These are phyloP conservation scores for Suillus weaverae DNA, from an alignment of 768 basidiomycete species.

Conservation along the genomic window DNA sequence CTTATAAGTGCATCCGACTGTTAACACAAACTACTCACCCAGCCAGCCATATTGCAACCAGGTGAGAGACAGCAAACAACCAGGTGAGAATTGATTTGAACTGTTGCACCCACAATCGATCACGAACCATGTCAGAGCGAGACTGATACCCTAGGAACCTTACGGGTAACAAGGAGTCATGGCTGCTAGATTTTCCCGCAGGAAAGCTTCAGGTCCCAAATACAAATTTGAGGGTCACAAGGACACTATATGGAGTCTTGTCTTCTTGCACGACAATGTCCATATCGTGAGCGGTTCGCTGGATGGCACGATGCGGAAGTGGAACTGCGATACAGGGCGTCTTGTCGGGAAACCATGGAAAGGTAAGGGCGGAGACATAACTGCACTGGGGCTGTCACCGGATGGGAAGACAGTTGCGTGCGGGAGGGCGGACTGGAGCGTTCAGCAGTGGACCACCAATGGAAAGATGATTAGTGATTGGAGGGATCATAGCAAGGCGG, in stretches of 20 bases:
- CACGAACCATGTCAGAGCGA: neutral
- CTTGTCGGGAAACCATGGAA: too few relatives aligned
- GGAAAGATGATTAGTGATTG: neutral
- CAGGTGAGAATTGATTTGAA: neutral
- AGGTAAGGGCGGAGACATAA: too few relatives aligned
- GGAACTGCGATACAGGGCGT: too few relatives aligned
- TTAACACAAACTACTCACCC: neutral
- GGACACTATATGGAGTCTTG: neutral
- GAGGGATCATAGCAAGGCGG: neutral
- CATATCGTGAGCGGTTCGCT: too few relatives aligned
- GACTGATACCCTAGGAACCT: neutral
- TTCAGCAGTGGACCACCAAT: neutral
- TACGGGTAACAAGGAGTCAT: neutral
- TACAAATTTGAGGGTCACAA: neutral
- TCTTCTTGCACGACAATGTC: too few relatives aligned
- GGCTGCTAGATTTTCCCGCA: neutral
- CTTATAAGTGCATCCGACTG: neutral
- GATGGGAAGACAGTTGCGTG: neutral
- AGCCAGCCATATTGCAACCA: neutral
- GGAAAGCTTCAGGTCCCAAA: neutral
- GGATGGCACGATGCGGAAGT: too few relatives aligned
- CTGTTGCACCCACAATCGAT: neutral
- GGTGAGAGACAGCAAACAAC: neutral
- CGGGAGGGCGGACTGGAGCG: neutral
- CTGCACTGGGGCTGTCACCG: neutral